Base-by-base conservation (phyloP, 306 rosid species). In the Malus fusca region DNA sequence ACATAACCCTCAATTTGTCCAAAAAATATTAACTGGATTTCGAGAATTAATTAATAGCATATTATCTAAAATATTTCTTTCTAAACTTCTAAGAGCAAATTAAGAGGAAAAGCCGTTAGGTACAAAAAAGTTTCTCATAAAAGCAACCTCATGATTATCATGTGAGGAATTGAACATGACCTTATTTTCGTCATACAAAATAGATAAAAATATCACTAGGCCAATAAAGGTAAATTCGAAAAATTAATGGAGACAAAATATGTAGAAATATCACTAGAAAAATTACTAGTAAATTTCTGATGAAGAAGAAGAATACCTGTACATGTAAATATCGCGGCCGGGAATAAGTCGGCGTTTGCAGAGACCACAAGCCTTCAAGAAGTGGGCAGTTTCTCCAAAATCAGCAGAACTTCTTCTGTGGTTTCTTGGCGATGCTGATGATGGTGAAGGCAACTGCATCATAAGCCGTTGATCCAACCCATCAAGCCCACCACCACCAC, bases 261-360 rank as follows among this genome's bases (percentile, higher is more conserved):
- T 15, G 18, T 2, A 18, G 44, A 64, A 31, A 64, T 64, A 64
- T 11, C 6, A 64, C 8, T 61, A 3, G 19, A 26, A 14, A 0
- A 26, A 26, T 25, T 4, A 61, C 8, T 17, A 28, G 15, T 62
- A 25, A 26, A 62, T 26, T 64, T 2, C 17, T 2, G 13, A 18
- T 22, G 21, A 26, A 61, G 37, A 21, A 19, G 6, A 30, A 30
- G 6, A 37, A 4, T 78, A 89, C 97, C 90, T 92, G 84, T 95
- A 95, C 96, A 95, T 95, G 88, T 89, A 95, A 83, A 95, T 89
- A 87, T 95, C 99, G 14, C 96, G 93, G 52, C 83, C 84, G 12
- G 96, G 91, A 1, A 83, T 85, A 59, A 95, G 86, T 53, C 85
- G 87, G 71, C 88, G 96, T 42, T 85, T 80, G 80, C 99, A 95